Base-by-base conservation (phyloP, 768 basidiomycete species). In the Naganishia friedmannii region DNA sequence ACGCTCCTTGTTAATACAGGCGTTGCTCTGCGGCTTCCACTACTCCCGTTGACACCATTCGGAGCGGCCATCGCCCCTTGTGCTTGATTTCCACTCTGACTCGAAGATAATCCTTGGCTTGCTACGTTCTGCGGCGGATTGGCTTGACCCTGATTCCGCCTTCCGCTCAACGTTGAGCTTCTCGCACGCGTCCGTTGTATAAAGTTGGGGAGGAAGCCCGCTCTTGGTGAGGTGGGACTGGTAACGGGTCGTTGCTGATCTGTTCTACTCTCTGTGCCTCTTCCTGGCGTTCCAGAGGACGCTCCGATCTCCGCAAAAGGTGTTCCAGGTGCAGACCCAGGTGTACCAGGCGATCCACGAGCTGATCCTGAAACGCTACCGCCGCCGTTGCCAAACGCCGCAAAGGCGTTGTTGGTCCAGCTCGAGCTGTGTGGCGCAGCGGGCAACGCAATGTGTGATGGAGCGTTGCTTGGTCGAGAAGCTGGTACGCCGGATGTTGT, bases 121-220 rank as follows among this genome's bases (percentile, higher is more conserved):
- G 26, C 26, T 42, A 4, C 26, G 42, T 23, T 21, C 28, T 57
- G 55, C 60, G n/a, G 42, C 32, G 58, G n/a, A 29, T 34, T 42
- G 5, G 45, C 63, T 65, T 65, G 56, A 23, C 29, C 53, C 28
- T 58, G 56, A 60, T 66, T 53, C 53, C 66, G 51, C 39, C 48
- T 63, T 42, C 69, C 46, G 32, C 71, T 74, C 39, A 79, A 63
- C 32, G 79, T 80, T 2, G 75, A 75, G 15, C 78, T 76, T 29
- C 79, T 68, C 6, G 73, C 69, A 29, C 79, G 53, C 9, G 71
- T 76, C 42, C 79, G 66, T 42, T 71, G 70, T 72, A 80, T 80
- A 60, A 80, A 80, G 51, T 70, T 73, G 23, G 77, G 76, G 15
- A 80, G 63, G 56, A 80, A 80, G 23, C 73, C 73, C n/a, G 67